These are phyloP conservation scores for Botrytis galanthina DNA, from an alignment of 2,329 filamentous ascomycete genomes.

Conservation along the genomic window DNA sequence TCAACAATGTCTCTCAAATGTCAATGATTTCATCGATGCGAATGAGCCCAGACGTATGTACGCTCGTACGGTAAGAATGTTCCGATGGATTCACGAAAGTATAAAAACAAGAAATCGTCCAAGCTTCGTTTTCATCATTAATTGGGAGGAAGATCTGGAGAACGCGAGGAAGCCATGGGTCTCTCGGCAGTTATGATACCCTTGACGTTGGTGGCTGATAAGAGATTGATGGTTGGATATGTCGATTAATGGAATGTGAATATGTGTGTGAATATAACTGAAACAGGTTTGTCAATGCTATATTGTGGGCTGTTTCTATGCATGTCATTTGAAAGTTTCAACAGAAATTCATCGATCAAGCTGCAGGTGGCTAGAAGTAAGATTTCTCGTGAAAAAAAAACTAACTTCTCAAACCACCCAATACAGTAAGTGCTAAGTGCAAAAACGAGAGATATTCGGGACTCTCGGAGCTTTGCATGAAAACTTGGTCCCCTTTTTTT, in stretches of 20 bases:
- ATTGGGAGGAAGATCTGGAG: constrained; percentile 3
- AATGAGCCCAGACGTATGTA: background rate
- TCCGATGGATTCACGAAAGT: background rate
- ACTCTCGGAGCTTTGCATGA: background rate
- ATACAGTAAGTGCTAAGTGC: background rate
- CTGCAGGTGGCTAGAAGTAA: background rate
- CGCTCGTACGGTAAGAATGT: background rate
- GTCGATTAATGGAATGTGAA: background rate
- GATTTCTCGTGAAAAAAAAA: background rate
- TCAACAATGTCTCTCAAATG: background rate
- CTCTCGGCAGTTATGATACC: background rate
- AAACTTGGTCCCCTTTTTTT: background rate
- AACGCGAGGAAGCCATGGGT: background rate
- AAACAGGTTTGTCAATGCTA: background rate
- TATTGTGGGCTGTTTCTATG: background rate
- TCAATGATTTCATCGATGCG: background rate
- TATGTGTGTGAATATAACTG: background rate
- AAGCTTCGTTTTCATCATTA: background rate
- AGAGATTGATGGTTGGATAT: background rate
- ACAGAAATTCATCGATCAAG: background rate
- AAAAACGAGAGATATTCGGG: background rate
- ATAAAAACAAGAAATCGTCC: background rate
- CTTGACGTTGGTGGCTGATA: constrained; percentile 2
- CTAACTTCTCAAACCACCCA: background rate
- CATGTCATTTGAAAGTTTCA: background rate